Conservation (phyloP, 2,329 filamentous ascomycete genomes). For the Aspergillus oerlinghausenensis region DNA sequence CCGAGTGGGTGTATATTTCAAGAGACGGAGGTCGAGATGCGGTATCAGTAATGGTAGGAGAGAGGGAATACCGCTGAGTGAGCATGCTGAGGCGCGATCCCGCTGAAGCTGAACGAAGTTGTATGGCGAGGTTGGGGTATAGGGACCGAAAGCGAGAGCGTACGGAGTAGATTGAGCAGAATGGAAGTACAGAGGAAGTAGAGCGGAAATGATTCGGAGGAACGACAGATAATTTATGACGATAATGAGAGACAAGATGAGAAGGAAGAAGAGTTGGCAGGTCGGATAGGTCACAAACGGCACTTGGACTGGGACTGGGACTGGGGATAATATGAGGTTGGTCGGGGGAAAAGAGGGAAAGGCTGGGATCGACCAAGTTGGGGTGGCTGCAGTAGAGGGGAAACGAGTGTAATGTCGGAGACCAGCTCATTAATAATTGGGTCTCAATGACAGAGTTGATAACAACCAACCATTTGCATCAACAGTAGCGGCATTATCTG, state of each 20-base stretch:
- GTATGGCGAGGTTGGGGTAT: background rate
- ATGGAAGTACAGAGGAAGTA: background rate
- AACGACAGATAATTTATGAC: background rate
- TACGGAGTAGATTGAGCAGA: background rate
- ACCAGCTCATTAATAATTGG: background rate
- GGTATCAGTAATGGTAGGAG: slow-evolving; percentile 18
- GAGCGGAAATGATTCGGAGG: background rate
- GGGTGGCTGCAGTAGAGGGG: background rate
- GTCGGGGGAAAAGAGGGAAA: background rate
- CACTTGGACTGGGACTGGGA: no score
- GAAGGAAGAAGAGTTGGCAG: background rate
- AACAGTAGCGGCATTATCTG: background rate
- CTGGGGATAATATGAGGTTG: background rate
- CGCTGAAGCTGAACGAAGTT: slow-evolving; percentile 12
- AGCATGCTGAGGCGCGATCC: slow-evolving; percentile 34
- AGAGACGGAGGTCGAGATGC: slow-evolving; percentile 27
- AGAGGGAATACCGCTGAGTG: slow-evolving; percentile 25
- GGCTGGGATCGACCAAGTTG: background rate
- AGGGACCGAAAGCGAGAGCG: background rate
- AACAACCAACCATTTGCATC: background rate
- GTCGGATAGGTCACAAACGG: background rate
- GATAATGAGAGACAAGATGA: background rate
- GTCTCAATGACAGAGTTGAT: background rate
- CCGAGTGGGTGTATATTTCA: slow-evolving; percentile 15
- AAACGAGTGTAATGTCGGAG: background rate